Evolutionary conservation across 2,329 filamentous ascomycete species (phyloP).

Genomic region (Epichloe amarillans): DNA sequence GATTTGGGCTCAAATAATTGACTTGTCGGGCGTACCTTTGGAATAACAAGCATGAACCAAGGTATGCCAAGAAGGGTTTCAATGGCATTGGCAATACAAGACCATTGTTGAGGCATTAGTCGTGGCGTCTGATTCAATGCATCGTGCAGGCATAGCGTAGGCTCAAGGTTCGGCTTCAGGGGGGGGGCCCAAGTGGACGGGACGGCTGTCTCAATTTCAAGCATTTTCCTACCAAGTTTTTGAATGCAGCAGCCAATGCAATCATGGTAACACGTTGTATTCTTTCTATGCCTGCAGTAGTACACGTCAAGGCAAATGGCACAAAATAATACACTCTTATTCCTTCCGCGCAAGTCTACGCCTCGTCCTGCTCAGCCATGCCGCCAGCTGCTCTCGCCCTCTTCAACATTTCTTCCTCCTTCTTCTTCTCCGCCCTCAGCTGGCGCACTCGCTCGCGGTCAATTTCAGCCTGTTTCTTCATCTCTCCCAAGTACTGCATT

Average conservation of each 20-base stretch:
- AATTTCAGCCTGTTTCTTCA: conserved; percentile 33
- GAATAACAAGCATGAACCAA: neutral
- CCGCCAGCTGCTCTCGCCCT: conserved; percentile 26
- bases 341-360: conserved; percentile 5
- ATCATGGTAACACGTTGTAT: neutral
- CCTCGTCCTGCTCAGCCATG: conserved; percentile 21
- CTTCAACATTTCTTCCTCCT: conserved; percentile 41
- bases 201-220: neutral
- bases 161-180: neutral
- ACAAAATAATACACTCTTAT: conserved; percentile 1
- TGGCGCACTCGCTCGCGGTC: conserved; percentile 42
- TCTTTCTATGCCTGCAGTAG: conserved; percentile 6
- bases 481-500: conserved; percentile 43
- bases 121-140: neutral
- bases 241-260: neutral
- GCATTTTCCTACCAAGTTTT: neutral
- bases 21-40: neutral
- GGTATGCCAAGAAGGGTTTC: too few relatives aligned
- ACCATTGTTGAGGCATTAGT: neutral
- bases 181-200: neutral
- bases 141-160: neutral
- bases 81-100: neutral
- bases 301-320: conserved; percentile 14
- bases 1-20: conserved; percentile 74
- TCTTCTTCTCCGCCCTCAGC: conserved; percentile 42